phyloP scores from a whole-genome alignment of 495 filamentous ascomycete genomes.

The Neurospora sp. region DNA sequence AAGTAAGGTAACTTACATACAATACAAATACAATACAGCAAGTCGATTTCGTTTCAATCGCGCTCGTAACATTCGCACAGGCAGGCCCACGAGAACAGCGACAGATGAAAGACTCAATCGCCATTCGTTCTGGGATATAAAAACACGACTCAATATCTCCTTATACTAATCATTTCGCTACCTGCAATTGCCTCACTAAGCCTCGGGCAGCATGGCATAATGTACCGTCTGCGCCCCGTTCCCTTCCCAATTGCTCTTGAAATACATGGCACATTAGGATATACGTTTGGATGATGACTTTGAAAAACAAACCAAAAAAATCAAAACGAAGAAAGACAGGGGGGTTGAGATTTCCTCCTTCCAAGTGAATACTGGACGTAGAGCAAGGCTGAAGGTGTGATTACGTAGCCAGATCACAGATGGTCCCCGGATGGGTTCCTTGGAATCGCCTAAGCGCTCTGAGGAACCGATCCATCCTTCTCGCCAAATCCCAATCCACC shows the following conservation, averaged over 20 bases:
- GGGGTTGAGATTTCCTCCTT: not conserved
- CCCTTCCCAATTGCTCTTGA: not conserved
- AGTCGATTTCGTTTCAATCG: not conserved
- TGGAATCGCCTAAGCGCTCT: conserved; percentile 28
- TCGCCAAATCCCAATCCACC: conserved; percentile 25
- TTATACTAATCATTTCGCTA: not conserved
- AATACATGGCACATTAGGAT: not conserved
- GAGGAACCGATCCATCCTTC: conserved; percentile 24
- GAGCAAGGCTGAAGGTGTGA: not conserved
- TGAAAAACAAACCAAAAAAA: not conserved
- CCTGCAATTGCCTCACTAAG: not conserved
- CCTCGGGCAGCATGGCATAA: not conserved
- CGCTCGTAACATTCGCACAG: not conserved
- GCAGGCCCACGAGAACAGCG: not conserved
- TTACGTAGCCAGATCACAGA: not conserved
- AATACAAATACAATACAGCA: not conserved
- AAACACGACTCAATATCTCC: not conserved
- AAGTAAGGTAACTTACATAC: not conserved
- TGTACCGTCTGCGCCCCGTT: not conserved
- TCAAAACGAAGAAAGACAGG: not conserved
- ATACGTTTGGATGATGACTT: not conserved
- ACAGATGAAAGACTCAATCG: not conserved
- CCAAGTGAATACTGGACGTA: not conserved
- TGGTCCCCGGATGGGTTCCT: not conserved
- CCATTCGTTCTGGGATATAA: not conserved